Percentiles rank a stretch among this genome's conserved stretches.
Evolutionary conservation across 2,329 filamentous ascomycete genomes (phyloP).

Genomic region (Bretziella fagacearum): DNA sequence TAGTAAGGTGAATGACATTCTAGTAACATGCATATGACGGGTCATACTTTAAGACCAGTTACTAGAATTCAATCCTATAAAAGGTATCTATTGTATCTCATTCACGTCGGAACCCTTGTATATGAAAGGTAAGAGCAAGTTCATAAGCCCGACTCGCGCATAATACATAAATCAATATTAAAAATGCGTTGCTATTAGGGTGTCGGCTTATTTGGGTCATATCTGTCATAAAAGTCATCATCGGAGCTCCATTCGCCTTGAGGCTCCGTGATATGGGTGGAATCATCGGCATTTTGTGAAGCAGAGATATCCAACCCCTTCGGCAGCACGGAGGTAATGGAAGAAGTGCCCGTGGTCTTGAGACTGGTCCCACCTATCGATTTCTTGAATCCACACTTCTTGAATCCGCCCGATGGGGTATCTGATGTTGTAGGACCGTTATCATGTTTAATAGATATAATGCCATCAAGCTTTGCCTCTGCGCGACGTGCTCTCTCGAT

Average conservation of each 20-base stretch:
- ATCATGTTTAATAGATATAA: slow-evolving; percentile 49
- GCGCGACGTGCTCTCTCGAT: slow-evolving; percentile 48
- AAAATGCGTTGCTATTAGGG: slow-evolving; percentile 19
- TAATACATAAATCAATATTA: neutral
- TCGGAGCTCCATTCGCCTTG: slow-evolving; percentile 27
- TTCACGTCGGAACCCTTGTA: too few relatives aligned
- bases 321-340: too few relatives aligned
- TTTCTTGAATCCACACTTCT: slow-evolving; percentile 62
- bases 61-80: slow-evolving; percentile 25
- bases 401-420: slow-evolving; percentile 31
- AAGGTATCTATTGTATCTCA: neutral
- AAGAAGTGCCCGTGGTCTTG: too few relatives aligned
- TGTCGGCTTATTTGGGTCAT: slow-evolving; percentile 43
- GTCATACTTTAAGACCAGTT: slow-evolving; percentile 45
- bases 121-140: neutral
- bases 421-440: slow-evolving; percentile 10
- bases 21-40: slow-evolving; percentile 47
- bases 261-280: neutral
- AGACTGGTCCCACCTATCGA: too few relatives aligned
- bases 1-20: slow-evolving; percentile 50
- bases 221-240: slow-evolving; percentile 54
- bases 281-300: neutral
- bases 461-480: slow-evolving; percentile 51
- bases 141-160: neutral
- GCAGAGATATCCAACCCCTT: neutral